Evolutionary conservation across 352 stramenopile genomes (phyloP).

Genomic region (Globisporangium paroecandrum): DNA sequence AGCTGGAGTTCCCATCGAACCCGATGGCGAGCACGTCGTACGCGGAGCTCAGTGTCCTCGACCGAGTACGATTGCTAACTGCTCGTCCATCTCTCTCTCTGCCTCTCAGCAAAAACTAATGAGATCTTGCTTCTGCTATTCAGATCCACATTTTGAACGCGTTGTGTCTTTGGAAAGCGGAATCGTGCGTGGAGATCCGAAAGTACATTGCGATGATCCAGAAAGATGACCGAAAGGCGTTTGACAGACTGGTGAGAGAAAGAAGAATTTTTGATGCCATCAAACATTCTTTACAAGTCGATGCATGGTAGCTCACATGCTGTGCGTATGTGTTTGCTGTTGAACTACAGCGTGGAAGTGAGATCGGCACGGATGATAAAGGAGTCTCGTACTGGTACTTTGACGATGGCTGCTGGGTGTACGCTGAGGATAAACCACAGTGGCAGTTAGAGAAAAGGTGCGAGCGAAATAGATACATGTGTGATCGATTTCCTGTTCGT

Average conservation of each 20-base stretch:
- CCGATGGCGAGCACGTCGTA: constrained; percentile 60
- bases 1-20: constrained; percentile 58
- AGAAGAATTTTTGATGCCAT: not conserved
- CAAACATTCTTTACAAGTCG: not conserved
- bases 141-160: constrained; percentile 76
- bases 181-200: constrained; percentile 72
- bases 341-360: constrained; percentile 44
- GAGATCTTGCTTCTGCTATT: not conserved
- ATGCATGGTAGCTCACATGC: not conserved
- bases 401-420: constrained; percentile 82
- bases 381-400: constrained; percentile 85
- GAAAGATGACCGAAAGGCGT: constrained; percentile 55
- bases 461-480: not conserved
- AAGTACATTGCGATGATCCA: constrained; percentile 64
- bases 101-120: not conserved
- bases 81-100: not conserved
- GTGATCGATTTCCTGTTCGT: not conserved
- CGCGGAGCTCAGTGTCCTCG: constrained; percentile 48
- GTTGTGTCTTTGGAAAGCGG: constrained; percentile 81
- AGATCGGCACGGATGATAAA: constrained; percentile 73
- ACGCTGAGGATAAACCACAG: constrained; percentile 64
- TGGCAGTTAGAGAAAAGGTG: constrained; percentile 48
- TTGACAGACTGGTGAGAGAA: constrained; percentile 55
- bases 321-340: not conserved
- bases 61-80: constrained; percentile 37